These are phyloP conservation scores for Datura wrightii DNA, from an alignment of 257 asterid species.

Conservation along the genomic window DNA sequence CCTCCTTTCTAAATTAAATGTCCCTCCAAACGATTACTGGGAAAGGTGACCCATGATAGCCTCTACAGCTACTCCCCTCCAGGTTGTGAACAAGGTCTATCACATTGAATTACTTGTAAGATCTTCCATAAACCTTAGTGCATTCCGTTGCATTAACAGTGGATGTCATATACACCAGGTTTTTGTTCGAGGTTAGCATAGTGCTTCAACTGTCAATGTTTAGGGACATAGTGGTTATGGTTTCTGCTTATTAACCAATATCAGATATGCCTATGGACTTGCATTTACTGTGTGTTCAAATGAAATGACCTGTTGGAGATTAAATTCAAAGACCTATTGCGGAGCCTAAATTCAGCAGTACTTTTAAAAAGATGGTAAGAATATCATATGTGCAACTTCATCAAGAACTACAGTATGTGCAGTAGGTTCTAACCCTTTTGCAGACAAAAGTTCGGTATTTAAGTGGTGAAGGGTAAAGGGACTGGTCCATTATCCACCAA, in stretches of 20 bases:
- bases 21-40: background rate
- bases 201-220: background rate
- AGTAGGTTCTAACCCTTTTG: background rate
- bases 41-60: background rate
- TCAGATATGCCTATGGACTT: constrained; percentile 15
- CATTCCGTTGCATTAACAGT: background rate
- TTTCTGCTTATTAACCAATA: constrained; percentile 24
- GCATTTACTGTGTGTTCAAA: background rate
- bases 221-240: constrained; percentile 1
- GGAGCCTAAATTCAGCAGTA: background rate
- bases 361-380: background rate
- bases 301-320: background rate
- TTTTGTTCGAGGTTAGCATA: background rate
- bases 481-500: background rate
- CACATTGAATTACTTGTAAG: background rate
- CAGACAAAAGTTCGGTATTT: background rate
- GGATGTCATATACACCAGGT: background rate
- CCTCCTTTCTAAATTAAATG: background rate
- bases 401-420: background rate
- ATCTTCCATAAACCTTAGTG: background rate
- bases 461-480: background rate
- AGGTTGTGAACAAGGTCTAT: background rate
- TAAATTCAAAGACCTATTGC: background rate
- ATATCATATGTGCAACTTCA: background rate
- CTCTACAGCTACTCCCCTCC: background rate